Percentiles rank a stretch among this genome's conserved stretches.
phyloP scores from a whole-genome alignment of 1,139 yeast species.

The Magnusiomyces tetraspermus region DNA sequence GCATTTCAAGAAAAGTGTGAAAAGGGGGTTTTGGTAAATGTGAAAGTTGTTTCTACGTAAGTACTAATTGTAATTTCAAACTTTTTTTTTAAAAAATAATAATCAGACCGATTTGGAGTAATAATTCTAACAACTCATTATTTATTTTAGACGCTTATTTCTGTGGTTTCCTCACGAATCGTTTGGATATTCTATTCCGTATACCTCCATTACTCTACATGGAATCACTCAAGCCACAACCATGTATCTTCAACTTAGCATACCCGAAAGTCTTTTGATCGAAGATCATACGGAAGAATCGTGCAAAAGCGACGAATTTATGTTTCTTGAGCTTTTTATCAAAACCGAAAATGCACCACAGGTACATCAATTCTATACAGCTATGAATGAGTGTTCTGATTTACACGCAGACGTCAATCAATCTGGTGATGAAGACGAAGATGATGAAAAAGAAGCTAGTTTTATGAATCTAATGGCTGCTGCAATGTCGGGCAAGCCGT shows the following conservation, averaged over 20 bases:
- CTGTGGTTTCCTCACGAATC: conserved; percentile 1
- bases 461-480: background rate
- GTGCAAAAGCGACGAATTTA: too few species aligned
- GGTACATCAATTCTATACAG: background rate
- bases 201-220: conserved; percentile 1
- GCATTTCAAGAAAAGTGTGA: background rate
- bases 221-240: background rate
- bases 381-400: conserved; percentile 1
- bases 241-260: background rate
- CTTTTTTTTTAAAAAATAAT: too few species aligned
- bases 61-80: too few species aligned
- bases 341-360: background rate
- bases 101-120: too few species aligned
- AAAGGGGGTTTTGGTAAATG: background rate
- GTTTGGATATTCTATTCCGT: background rate
- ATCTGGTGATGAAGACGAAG: background rate
- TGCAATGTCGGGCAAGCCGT: background rate
- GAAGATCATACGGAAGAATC: too few species aligned
- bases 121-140: too few species aligned
- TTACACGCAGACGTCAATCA: background rate
- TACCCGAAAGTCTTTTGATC: background rate
- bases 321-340: background rate
- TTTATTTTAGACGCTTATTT: background rate
- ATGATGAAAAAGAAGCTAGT: background rate
- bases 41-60: background rate